These are phyloP conservation scores for Cerrena zonata DNA, from an alignment of 1,284 basidiomycete species.

Conservation along the genomic window DNA sequence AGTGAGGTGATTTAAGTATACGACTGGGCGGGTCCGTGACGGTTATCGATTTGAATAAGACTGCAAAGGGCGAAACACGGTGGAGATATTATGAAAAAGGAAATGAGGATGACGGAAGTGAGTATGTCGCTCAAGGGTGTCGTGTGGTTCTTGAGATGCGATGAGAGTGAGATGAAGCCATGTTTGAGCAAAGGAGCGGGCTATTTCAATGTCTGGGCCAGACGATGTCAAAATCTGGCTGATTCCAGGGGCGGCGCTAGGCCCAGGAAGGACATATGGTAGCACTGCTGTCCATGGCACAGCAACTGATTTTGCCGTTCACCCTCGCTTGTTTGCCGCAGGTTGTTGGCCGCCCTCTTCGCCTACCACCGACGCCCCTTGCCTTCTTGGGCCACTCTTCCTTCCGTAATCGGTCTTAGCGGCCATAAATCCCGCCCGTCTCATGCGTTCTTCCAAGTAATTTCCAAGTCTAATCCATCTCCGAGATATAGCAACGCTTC, in stretches of 20 bases:
- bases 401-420: not conserved
- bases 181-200: not conserved
- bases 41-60: conserved; percentile 1
- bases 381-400: not conserved
- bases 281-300: not conserved
- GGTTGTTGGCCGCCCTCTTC: not conserved
- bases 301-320: not conserved
- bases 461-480: too few relatives aligned
- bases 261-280: not conserved
- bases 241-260: not conserved
- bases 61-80: not conserved
- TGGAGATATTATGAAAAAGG: not conserved
- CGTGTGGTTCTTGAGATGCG: not conserved
- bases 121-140: not conserved
- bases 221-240: not conserved
- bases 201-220: not conserved
- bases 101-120: not conserved
- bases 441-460: too few relatives aligned
- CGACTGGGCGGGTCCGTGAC: not conserved
- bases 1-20: not conserved
- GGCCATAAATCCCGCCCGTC: too few relatives aligned
- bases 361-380: not conserved
- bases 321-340: not conserved
- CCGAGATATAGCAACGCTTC: too few relatives aligned
- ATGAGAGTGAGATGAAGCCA: not conserved